These are phyloP conservation scores for Calonectria hongkongensis DNA, from an alignment of 2,329 filamentous ascomycete genomes.

Conservation along the genomic window DNA sequence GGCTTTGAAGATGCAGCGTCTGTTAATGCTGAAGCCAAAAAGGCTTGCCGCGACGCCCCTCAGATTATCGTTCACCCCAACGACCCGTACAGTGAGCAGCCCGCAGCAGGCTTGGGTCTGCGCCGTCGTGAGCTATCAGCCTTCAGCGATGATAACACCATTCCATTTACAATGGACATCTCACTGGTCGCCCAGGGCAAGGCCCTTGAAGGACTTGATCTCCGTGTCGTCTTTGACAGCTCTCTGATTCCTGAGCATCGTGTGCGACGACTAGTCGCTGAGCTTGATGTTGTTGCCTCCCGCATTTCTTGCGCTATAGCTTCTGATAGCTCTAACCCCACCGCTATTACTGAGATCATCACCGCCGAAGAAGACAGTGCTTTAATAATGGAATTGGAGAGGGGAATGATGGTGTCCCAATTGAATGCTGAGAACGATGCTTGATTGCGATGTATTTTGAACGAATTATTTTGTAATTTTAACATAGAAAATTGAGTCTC, in stretches of 20 bases:
- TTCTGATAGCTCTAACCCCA: background rate
- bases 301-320: background rate
- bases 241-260: background rate
- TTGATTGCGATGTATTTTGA: no score
- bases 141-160: background rate
- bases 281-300: background rate
- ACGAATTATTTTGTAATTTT: no score
- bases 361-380: background rate
- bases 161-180: background rate
- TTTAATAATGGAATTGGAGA: background rate
- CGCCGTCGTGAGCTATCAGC: background rate
- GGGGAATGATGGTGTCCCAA: background rate
- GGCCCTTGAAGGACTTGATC: background rate
- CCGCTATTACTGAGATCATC: background rate
- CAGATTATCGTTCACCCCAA: background rate
- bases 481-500: no score
- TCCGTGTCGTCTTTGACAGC: background rate
- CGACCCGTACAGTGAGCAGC: background rate
- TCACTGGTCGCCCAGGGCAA: background rate
- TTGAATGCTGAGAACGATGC: background rate
- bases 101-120: background rate
- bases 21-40: background rate
- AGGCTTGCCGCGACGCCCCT: background rate
- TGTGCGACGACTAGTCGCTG: background rate
- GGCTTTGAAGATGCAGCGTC: background rate